Evolutionary conservation across 208 protist species (phyloP), one percentile per base, ranked within the genome.

Genomic region (Leishmania braziliensis): DNA sequence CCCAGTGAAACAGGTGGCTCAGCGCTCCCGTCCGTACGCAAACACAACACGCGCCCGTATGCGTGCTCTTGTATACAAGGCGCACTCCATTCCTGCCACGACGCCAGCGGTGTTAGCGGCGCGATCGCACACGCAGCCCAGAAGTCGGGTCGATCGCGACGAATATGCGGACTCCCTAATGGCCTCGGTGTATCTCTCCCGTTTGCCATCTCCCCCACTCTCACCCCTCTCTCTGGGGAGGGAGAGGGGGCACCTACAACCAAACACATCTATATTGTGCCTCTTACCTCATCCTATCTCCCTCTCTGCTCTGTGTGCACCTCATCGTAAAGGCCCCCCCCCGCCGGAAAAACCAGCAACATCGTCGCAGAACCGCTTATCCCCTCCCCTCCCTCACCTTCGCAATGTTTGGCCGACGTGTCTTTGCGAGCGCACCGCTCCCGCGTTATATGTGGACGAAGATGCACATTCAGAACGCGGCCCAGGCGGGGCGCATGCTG

Each of bases 341-440:
- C 36, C 36, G 36, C 36, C 36, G 36, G 36, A 39, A 39, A 39
- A 39, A 39, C 36, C 36, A 39, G 36, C 36, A 39, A 39, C 36
- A 2, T 39, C 36, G 36, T 39, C 36, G 1, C 36, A 0, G 36
- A 39, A 39, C 36, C 36, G 1, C 36, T 2, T 54, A 54, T 54
- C 51, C 51, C 51, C 14, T 54, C 51, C 51, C 51, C 14, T 54
- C 51, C 51, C 51, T 54, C 14, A 8, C 51, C 51, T 54, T 66
- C 60, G 0, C 36, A 39, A 97, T 97, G 93, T 97, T 97, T 79
- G 89, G 90, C 56, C 90, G 93, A 68, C 93, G 93, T 69, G 90
- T 95, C 10, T 97, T 95, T 79, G 90, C 92, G 46, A 97, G 93
- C 72, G 88, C 91, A 0, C 84, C 88, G 33, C 79, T 97, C 23